phyloP scores from a whole-genome alignment of 2,329 filamentous ascomycete species.

The Penicillium sp. region DNA sequence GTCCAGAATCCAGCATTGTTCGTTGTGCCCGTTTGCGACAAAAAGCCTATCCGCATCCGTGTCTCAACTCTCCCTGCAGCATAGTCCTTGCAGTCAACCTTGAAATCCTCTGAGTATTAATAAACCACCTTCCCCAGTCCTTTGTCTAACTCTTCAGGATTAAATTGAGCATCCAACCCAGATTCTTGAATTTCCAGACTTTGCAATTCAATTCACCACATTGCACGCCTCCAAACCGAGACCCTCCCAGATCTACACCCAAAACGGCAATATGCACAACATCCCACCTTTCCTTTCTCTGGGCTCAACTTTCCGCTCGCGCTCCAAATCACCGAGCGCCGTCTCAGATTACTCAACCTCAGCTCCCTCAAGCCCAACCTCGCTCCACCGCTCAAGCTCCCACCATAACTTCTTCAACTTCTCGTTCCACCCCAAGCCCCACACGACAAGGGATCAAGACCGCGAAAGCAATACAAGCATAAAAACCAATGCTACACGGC shows the following conservation, averaged over 20 bases:
- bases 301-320: constrained; percentile 32
- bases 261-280: constrained; percentile 23
- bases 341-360: constrained; percentile 28
- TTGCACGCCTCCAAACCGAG: background rate
- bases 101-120: constrained; percentile 2
- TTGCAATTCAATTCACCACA: no score
- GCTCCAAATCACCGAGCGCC: constrained; percentile 19
- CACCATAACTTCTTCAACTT: constrained; percentile 24
- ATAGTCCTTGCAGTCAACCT: constrained; percentile 20
- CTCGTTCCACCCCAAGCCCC: constrained; percentile 27
- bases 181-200: background rate
- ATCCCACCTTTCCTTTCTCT: constrained; percentile 31
- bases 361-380: constrained; percentile 24
- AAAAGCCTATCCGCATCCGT: constrained; percentile 23
- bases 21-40: constrained; percentile 14
- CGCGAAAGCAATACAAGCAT: constrained; percentile 10
- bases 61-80: constrained; percentile 27
- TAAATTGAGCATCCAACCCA: background rate
- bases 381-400: constrained; percentile 1
- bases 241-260: constrained; percentile 4
- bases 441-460: background rate
- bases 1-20: background rate
- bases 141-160: background rate
- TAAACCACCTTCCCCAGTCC: background rate
- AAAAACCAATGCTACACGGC: background rate